Percentiles rank a stretch among this genome's conserved stretches.
Evolutionary conservation across 179 eudicot species (phyloP).

Genomic region (Actinidia chinensis): DNA sequence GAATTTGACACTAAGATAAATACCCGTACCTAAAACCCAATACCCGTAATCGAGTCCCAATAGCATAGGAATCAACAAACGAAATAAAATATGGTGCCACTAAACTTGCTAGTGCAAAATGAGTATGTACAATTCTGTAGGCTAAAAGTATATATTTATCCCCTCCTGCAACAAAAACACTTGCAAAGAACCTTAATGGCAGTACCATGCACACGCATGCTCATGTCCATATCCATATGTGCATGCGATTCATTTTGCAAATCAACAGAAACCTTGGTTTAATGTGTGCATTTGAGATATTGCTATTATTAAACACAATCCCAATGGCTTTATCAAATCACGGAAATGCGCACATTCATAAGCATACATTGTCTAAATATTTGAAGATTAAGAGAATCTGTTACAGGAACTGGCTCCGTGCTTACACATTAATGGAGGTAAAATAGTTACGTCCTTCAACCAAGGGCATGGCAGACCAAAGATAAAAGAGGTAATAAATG

Average conservation of each 20-base stretch:
- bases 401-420: too few species aligned
- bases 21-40: too few species aligned
- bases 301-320: not conserved
- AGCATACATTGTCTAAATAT: not conserved
- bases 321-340: not conserved
- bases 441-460: too few species aligned
- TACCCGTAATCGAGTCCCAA: too few species aligned
- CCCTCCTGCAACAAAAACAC: not conserved
- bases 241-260: not conserved
- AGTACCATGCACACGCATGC: not conserved
- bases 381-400: not conserved
- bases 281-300: not conserved
- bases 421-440: not conserved
- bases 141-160: not conserved
- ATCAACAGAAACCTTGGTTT: not conserved
- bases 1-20: too few species aligned
- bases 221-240: not conserved
- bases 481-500: too few species aligned
- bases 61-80: too few species aligned
- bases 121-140: too few species aligned
- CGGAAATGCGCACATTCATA: not conserved
- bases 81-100: too few species aligned
- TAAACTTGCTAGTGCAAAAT: not conserved
- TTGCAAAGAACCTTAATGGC: not conserved
- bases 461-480: too few species aligned